A percentile compares a stretch with the other conserved stretches of the same genome.
These are phyloP conservation scores for Aspergillus fischeri DNA, from an alignment of 2,329 filamentous ascomycete species.

Conservation along the genomic window DNA sequence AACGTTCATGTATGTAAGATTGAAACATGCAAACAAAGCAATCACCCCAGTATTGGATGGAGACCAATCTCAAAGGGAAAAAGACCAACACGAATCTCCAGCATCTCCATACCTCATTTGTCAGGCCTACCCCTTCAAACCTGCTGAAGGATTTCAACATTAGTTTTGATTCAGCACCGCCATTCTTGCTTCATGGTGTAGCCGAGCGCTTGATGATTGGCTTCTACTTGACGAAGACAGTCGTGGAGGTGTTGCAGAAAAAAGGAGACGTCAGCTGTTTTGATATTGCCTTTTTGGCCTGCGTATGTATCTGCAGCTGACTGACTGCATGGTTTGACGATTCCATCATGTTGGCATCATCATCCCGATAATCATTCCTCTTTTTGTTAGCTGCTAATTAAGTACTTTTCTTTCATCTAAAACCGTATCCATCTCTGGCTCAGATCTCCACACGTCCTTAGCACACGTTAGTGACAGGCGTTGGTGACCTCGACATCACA, in stretches of 20 bases:
- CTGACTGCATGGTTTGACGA: background rate
- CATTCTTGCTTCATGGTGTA: slow-evolving; percentile 4
- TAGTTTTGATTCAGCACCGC: background rate
- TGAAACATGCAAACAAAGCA: background rate
- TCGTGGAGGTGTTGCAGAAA: background rate
- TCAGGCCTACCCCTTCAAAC: slow-evolving; percentile 10
- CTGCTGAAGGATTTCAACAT: background rate
- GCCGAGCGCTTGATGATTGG: slow-evolving; percentile 3
- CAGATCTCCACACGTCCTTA: background rate
- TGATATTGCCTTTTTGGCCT: background rate
- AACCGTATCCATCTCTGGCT: background rate
- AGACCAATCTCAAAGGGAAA: background rate
- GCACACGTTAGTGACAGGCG: background rate
- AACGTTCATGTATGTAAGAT: background rate
- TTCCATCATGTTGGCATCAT: slow-evolving; percentile 6
- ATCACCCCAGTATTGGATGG: background rate
- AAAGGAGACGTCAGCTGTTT: slow-evolving; percentile 6
- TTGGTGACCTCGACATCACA: background rate
- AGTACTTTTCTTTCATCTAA: background rate
- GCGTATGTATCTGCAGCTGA: background rate
- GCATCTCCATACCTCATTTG: slow-evolving; percentile 3
- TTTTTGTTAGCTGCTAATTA: background rate
- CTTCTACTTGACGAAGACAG: background rate
- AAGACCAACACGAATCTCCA: background rate
- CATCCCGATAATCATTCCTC: slow-evolving; percentile 8